Evolutionary conservation across 164 flowering plant species (phyloP).

Genomic region (Paratinospora sagittata): DNA sequence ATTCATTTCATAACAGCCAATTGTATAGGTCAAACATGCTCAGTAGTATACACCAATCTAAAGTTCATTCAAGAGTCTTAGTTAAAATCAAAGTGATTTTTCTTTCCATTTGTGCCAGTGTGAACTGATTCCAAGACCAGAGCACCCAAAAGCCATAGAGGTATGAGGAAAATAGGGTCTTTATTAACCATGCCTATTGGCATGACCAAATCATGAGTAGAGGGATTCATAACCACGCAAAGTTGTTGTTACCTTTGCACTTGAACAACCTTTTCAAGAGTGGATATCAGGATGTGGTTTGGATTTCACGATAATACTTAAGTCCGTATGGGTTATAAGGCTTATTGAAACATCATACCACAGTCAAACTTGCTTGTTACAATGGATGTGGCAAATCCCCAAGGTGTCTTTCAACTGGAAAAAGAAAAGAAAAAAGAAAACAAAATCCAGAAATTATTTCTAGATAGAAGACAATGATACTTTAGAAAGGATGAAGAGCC

Average conservation of each 20-base stretch:
- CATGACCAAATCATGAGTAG: slow-evolving; percentile 91
- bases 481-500: slow-evolving; percentile 69
- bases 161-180: slow-evolving; percentile 84
- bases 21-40: slow-evolving; percentile 96
- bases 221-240: slow-evolving; percentile 86
- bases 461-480: slow-evolving; percentile 76
- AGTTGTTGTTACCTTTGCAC: slow-evolving; percentile 68
- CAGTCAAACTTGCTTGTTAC: slow-evolving; percentile 49
- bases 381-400: slow-evolving; percentile 69
- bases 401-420: slow-evolving; percentile 73
- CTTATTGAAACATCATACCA: neutral
- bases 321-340: neutral
- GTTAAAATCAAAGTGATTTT: slow-evolving; percentile 55
- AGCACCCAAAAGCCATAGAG: slow-evolving; percentile 78
- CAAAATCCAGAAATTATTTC: slow-evolving; percentile 79
- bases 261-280: slow-evolving; percentile 80
- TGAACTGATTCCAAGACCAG: slow-evolving; percentile 62
- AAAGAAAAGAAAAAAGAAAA: slow-evolving; percentile 84
- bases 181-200: slow-evolving; percentile 94
- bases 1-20: neutral
- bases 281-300: slow-evolving; percentile 83
- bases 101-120: slow-evolving; percentile 40
- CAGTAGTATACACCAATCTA: slow-evolving; percentile 94
- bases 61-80: slow-evolving; percentile 91
- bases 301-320: slow-evolving; percentile 49